phyloP scores from a whole-genome alignment of 1,284 basidiomycete genomes.

The Papiliotrema flavescens region DNA sequence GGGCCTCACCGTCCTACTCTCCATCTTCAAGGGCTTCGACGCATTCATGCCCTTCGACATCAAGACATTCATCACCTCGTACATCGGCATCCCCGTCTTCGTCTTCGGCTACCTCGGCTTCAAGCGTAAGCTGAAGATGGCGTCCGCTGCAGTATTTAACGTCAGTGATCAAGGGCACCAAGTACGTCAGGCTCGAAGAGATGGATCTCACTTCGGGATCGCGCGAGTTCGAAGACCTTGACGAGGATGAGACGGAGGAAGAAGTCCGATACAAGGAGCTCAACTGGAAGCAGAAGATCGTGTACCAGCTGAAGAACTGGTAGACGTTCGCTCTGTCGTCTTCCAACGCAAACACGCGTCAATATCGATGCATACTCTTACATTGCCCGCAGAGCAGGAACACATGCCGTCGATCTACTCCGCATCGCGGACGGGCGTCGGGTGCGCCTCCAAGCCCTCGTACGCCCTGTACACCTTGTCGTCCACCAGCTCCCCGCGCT shows the following conservation, averaged over 20 bases:
- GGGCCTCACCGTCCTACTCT: conserved; percentile 55
- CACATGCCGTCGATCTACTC: not conserved
- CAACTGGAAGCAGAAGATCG: conserved; percentile 35
- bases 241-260: conserved; percentile 45
- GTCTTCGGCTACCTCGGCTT: conserved; percentile 59
- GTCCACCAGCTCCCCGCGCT: conserved; percentile 21
- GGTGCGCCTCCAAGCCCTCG: conserved; percentile 18
- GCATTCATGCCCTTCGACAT: conserved; percentile 57
- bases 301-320: conserved; percentile 43
- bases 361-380: no score
- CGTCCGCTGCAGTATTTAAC: not conserved
- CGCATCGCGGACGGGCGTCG: not conserved
- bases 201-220: conserved; percentile 65
- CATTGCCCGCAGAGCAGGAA: no score
- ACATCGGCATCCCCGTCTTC: conserved; percentile 52
- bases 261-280: conserved; percentile 23
- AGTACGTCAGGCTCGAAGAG: conserved; percentile 54
- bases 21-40: conserved; percentile 67
- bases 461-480: conserved; percentile 20
- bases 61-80: conserved; percentile 61
- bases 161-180: conserved; percentile 51
- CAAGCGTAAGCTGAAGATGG: conserved; percentile 47
- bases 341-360: no score
- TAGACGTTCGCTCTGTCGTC: no score
- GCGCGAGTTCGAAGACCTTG: conserved; percentile 64